phyloP scores from a whole-genome alignment of 2,329 filamentous ascomycete species.

The Clonostachys sp. region DNA sequence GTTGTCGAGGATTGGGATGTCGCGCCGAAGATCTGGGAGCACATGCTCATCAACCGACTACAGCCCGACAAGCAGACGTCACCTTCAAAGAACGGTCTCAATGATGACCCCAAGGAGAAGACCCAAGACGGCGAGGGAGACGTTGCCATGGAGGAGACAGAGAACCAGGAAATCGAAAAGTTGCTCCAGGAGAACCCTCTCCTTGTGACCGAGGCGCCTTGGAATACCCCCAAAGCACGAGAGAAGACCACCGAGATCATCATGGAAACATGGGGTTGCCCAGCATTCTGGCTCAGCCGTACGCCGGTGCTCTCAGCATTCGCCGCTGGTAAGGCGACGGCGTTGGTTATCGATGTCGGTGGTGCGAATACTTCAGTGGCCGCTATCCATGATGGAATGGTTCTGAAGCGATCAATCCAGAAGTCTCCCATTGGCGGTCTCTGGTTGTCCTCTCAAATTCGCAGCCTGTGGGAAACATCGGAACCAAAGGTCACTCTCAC shows the following conservation, averaged over 20 bases:
- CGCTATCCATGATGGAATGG: slow-evolving; percentile 90
- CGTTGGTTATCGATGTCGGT: slow-evolving; percentile 87
- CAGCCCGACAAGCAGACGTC: slow-evolving; percentile 70
- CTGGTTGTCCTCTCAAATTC: slow-evolving; percentile 86
- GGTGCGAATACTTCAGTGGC: slow-evolving; percentile 85
- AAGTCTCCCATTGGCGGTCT: slow-evolving; percentile 82
- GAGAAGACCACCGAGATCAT: slow-evolving; percentile 95
- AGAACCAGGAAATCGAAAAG: slow-evolving; percentile 58
- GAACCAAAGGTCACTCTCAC: slow-evolving; percentile 69
- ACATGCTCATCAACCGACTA: slow-evolving; percentile 82
- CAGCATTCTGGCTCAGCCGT: slow-evolving; percentile 89
- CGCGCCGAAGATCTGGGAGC: slow-evolving; percentile 85
- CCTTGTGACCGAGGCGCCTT: slow-evolving; percentile 89
- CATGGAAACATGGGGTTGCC: slow-evolving; percentile 95
- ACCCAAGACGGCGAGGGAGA: slow-evolving; percentile 59
- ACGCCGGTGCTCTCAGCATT: slow-evolving; percentile 89
- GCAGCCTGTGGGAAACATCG: slow-evolving; percentile 68
- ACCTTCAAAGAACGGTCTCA: slow-evolving; percentile 73
- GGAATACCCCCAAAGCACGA: slow-evolving; percentile 82
- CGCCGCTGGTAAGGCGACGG: slow-evolving; percentile 87
- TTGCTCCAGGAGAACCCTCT: slow-evolving; percentile 84
- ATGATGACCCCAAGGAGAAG: slow-evolving; percentile 57
- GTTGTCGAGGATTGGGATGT: slow-evolving; percentile 96
- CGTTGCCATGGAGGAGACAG: slow-evolving; percentile 58
- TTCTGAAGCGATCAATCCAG: slow-evolving; percentile 84